A percentile compares a stretch with the other conserved stretches of the same genome.
These are phyloP conservation scores for Kodamaea sagamina DNA, from an alignment of 805 yeast species.

Conservation along the genomic window DNA sequence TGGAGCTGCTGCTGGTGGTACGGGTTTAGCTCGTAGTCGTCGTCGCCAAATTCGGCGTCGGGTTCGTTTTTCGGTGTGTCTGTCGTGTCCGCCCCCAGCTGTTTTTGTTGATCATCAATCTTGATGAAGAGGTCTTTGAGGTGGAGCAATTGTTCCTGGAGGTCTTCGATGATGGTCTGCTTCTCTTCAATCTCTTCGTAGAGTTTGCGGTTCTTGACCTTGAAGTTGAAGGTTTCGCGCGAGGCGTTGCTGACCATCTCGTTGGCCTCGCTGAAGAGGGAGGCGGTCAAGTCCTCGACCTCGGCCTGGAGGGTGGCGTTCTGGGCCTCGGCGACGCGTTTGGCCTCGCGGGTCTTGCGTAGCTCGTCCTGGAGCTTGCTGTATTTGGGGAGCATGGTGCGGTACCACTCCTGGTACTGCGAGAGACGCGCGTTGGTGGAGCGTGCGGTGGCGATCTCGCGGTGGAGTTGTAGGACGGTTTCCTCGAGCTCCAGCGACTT, in stretches of 20 bases:
- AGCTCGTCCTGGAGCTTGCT: constrained; percentile 30
- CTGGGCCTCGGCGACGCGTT: constrained; percentile 57
- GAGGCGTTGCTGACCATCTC: constrained; percentile 81
- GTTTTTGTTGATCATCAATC: constrained; percentile 46
- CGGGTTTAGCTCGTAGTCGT: constrained; percentile 11
- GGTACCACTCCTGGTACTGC: constrained; percentile 24
- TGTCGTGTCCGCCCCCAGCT: not conserved
- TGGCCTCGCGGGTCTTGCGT: constrained; percentile 28
- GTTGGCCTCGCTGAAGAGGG: constrained; percentile 82
- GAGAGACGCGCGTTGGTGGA: constrained; percentile 24
- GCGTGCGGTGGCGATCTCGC: constrained; percentile 35
- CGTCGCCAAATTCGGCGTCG: not conserved
- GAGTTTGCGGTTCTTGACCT: constrained; percentile 59
- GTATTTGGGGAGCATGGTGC: constrained; percentile 32
- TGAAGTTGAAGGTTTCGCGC: constrained; percentile 59
- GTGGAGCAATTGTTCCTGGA: constrained; percentile 67
- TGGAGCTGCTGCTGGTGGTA: constrained; percentile 20
- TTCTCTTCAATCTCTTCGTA: constrained; percentile 60
- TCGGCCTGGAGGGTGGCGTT: constrained; percentile 64
- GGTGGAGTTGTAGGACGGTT: constrained; percentile 39
- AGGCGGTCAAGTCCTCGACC: constrained; percentile 76
- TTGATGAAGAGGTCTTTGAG: constrained; percentile 60
- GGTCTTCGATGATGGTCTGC: constrained; percentile 62
- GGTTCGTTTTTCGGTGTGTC: constrained; percentile 9
- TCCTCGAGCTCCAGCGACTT: constrained; percentile 59